These are phyloP conservation scores for Testicularia cyperi DNA, from an alignment of 1,284 basidiomycete species.

Conservation along the genomic window DNA sequence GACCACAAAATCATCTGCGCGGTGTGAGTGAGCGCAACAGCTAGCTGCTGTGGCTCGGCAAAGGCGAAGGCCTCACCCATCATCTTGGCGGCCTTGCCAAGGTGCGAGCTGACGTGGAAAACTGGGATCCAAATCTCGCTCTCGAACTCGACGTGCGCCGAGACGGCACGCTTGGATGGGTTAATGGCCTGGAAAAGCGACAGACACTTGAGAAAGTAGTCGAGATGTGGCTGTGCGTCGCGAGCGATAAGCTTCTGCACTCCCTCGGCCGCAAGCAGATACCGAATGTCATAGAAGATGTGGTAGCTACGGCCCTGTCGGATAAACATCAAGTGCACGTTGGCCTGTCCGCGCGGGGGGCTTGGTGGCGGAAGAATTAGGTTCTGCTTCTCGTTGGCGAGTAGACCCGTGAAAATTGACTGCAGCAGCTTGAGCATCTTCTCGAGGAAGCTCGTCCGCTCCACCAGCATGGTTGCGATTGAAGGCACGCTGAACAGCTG, in stretches of 20 bases:
- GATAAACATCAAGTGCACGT: slow-evolving; percentile 40
- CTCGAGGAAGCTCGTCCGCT: slow-evolving; percentile 36
- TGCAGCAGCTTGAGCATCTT: slow-evolving; percentile 50
- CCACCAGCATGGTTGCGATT: slow-evolving; percentile 51
- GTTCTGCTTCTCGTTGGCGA: slow-evolving; percentile 9
- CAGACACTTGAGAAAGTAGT: slow-evolving; percentile 49
- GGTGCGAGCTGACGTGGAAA: slow-evolving; percentile 55
- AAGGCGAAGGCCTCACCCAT: slow-evolving; percentile 57
- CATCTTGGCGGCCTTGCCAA: slow-evolving; percentile 50
- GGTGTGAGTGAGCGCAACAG: slow-evolving; percentile 71
- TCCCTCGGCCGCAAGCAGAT: slow-evolving; percentile 50
- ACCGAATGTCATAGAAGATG: slow-evolving; percentile 57
- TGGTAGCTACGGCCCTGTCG: slow-evolving; percentile 52
- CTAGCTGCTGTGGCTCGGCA: slow-evolving; percentile 67
- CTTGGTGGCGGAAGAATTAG: slow-evolving; percentile 43
- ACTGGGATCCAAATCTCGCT: slow-evolving; percentile 57
- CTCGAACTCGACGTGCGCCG: slow-evolving; percentile 58
- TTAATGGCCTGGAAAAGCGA: slow-evolving; percentile 53
- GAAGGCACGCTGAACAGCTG: slow-evolving; percentile 59
- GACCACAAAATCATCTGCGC: slow-evolving; percentile 67
- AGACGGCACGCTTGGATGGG: slow-evolving; percentile 48
- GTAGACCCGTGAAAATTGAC: slow-evolving; percentile 48
- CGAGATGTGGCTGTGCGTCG: slow-evolving; percentile 14
- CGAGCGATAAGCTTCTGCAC: slow-evolving; percentile 50
- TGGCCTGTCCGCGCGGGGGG: slow-evolving; percentile 36